Base-by-base conservation (phyloP, 164 flowering plant genomes). In the Magnolia officinalis region DNA sequence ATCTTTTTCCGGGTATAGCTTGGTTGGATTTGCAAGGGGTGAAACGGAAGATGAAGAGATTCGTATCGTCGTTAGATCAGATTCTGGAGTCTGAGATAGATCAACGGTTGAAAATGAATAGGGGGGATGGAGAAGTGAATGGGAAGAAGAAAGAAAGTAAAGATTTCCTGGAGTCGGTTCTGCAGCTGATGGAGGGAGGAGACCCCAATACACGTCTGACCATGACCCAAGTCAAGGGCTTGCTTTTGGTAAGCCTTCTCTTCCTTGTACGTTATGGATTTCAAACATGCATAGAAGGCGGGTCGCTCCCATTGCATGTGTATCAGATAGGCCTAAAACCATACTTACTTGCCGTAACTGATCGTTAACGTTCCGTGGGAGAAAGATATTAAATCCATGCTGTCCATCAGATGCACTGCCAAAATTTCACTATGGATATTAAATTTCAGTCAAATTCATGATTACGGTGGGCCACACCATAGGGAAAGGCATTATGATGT, bases 1-100 rank as follows among this genome's bases (percentile, higher is more conserved):
- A 67, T 67, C 71, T 67, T 67, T 67, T 67, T 29, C 71, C 71
- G 14, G 18, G 24, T 24, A 31, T 67, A 3, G 71, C 71, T 49
- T 37, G 49, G 16, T 19, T 67, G 18, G 71, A 67, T 67, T 29
- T 67, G 49, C 71, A 67, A 29, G 71, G 71, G 49, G 37, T 67
- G 14, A 29, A 11, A 1, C 71, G 71, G 14, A 29, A 67, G 37
- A 10, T 29, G 49, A 29, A 29, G 71, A 67, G 71, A 37, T 1
- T 24, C 6, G 45, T 37, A 37, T 21, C 24, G 67, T 65, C 20
- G 67, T 21, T 65, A 8, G 67, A 65, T 65, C 18, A 21, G 23
- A 18, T 65, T 21, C 24, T 65, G 9, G 23, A 65, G 10, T 65
- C 67, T 19, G 29, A 14, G 10, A 65, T 65, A 18, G 67, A 65